Evolutionary conservation across 257 asterid genomes (phyloP).

Genomic region (Prunella vulgaris): DNA sequence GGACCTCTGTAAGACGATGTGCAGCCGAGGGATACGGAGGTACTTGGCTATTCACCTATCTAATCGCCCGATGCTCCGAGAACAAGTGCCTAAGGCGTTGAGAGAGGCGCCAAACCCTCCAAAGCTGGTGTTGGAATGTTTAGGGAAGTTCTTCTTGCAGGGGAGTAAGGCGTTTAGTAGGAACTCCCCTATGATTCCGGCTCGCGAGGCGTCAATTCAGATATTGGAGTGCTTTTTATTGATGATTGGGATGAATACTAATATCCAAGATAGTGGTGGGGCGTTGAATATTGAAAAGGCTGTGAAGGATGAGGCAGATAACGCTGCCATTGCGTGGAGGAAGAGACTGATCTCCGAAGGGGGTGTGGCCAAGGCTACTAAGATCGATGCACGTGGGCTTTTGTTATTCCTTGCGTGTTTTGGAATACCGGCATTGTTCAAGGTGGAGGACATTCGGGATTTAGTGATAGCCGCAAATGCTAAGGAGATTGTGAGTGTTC

Average conservation of each 20-base stretch:
- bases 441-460: slow-evolving; percentile 54
- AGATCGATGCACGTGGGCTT: slow-evolving; percentile 80
- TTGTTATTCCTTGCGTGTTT: slow-evolving; percentile 66
- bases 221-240: slow-evolving; percentile 65
- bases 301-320: slow-evolving; percentile 51
- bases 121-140: slow-evolving; percentile 54
- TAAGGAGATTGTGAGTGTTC: slow-evolving; percentile 49
- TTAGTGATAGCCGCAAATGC: slow-evolving; percentile 51
- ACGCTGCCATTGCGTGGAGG: slow-evolving; percentile 64
- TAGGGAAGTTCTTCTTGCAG: slow-evolving; percentile 74
- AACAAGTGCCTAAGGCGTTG: slow-evolving; percentile 67
- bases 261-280: slow-evolving; percentile 12
- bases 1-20: slow-evolving; percentile 45
- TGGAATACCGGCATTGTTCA: slow-evolving; percentile 51
- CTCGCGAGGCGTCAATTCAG: slow-evolving; percentile 68
- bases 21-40: slow-evolving; percentile 45
- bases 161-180: slow-evolving; percentile 48
- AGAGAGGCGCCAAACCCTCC: slow-evolving; percentile 49
- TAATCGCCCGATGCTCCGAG: slow-evolving; percentile 37
- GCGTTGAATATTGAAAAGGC: slow-evolving; percentile 32
- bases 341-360: slow-evolving; percentile 71
- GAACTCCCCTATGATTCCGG: slow-evolving; percentile 51
- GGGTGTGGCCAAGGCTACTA: slow-evolving; percentile 48
- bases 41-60: slow-evolving; percentile 41
- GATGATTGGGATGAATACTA: slow-evolving; percentile 43